These are phyloP conservation scores for Rheum nobile DNA, from an alignment of 148 eudicot species.

Conservation along the genomic window DNA sequence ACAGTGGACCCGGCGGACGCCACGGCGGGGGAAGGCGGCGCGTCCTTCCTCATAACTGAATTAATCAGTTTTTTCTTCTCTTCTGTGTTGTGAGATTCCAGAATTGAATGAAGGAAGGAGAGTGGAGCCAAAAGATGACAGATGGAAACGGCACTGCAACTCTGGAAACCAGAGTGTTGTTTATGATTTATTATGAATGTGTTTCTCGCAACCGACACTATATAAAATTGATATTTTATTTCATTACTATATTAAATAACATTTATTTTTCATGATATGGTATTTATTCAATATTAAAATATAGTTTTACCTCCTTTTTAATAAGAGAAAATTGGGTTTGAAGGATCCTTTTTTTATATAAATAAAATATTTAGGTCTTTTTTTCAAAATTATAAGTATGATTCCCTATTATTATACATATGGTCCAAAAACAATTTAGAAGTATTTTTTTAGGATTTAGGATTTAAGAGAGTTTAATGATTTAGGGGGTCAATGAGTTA, in stretches of 20 bases:
- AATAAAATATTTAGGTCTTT: too few species aligned
- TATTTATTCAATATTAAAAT: background rate
- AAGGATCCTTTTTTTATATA: too few species aligned
- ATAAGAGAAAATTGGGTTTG: too few species aligned
- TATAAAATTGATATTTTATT: too few species aligned
- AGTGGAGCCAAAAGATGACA: background rate
- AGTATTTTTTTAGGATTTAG: too few species aligned
- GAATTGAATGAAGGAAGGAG: background rate
- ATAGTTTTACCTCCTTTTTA: too few species aligned
- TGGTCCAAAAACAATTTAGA: too few species aligned
- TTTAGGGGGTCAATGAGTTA: too few species aligned
- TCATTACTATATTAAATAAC: background rate
- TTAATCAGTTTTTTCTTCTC: too few species aligned
- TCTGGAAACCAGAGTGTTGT: background rate
- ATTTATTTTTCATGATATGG: background rate
- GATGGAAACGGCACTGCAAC: background rate
- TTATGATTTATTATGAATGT: background rate
- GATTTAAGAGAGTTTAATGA: too few species aligned
- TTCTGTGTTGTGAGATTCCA: background rate
- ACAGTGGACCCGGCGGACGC: constrained; percentile 12
- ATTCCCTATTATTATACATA: too few species aligned
- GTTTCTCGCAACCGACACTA: background rate
- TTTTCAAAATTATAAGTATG: too few species aligned
- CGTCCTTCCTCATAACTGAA: constrained; percentile 27
- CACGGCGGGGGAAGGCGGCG: constrained; percentile 15